Base-by-base conservation (phyloP, 257 asterid species). In the Solanum dulcamara region DNA sequence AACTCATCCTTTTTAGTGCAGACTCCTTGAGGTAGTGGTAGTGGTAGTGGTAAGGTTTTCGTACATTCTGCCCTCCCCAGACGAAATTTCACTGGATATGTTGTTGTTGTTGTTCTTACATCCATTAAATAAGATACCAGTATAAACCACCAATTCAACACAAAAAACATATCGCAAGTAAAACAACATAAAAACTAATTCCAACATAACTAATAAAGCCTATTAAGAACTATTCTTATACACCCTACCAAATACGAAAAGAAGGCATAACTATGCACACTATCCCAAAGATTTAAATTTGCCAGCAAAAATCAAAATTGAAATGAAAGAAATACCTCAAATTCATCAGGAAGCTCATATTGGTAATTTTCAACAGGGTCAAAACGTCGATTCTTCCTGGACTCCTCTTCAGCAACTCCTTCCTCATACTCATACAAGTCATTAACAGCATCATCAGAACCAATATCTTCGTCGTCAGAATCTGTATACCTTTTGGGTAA, bases 391-490 rank as follows among this genome's bases (percentile, higher is more conserved):
- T 95, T 96, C 91, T 92, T 95, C 87, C 35, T 92, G 2, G 93
- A 87, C 80, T 96, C 99, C 90, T 96, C 99, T 91, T 93, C 94
- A 4, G 99, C 89, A 46, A 92, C 32, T 4, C 50, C 94, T 90
- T 95, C 98, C 84, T 94, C 98, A 18, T 93, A 95, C 55, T 95
- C 99, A 81, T 94, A 96, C n/a, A 92, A 71, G 68, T 94, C 96
- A 37, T 87, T 85, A 13, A 38, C 88, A 10, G 57, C 80, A 12
- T 38, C 91, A 13, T 88, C 92, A 46, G 83, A 88, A 83, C 64
- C 90, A 80, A 67, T 60, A 20, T 88, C 90, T 10, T 88, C 93
- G n/a, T 90, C 91, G 2, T 89, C 92, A 4, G 83, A 15, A 50
- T 85, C 87, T 32, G 84, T 38, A 1, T 20, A 28, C 18, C 64